Percentiles rank a stretch among this genome's conserved stretches.
These are phyloP conservation scores for Ogataea parapolymorpha DNA, from an alignment of 805 yeast species.

Conservation along the genomic window DNA sequence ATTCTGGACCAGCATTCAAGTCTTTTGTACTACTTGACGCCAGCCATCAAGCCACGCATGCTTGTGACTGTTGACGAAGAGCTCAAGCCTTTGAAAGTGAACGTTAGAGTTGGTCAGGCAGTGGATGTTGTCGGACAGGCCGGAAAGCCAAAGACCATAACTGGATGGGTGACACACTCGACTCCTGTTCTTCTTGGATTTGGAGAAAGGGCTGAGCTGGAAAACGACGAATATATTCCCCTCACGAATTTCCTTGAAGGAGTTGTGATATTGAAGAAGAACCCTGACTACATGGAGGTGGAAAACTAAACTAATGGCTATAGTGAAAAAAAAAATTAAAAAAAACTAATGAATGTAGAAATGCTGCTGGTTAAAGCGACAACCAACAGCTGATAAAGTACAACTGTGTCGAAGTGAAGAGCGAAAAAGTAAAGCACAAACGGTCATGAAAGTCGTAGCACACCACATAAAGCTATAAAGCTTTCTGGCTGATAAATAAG, in stretches of 20 bases:
- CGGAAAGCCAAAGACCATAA: conserved; percentile 96
- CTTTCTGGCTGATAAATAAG: conserved; percentile 4
- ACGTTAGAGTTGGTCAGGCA: conserved; percentile 97
- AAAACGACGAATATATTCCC: conserved; percentile 87
- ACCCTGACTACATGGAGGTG: conserved; percentile 71
- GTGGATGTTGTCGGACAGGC: conserved; percentile 99
- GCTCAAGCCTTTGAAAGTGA: conserved; percentile 87
- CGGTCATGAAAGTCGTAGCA: conserved; percentile 16
- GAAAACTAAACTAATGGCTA: conserved; percentile 16
- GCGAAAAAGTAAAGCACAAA: conserved; percentile 17
- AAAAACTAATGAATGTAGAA: conserved; percentile 8
- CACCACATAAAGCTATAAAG: background rate
- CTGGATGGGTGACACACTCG: conserved; percentile 99
- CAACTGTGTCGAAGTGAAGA: conserved; percentile 13
- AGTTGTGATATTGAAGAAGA: conserved; percentile 85
- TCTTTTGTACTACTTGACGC: conserved; percentile 78
- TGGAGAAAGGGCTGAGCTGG: conserved; percentile 97
- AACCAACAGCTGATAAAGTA: conserved; percentile 4
- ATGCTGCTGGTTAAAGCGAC: conserved; percentile 6
- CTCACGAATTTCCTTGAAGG: conserved; percentile 85
- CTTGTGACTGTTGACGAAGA: conserved; percentile 89
- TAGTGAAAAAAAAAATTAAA: conserved; percentile 9
- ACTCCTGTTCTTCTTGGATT: conserved; percentile 92
- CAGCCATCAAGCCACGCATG: conserved; percentile 91
- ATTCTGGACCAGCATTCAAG: conserved; percentile 73